Evolutionary conservation across 345 rosid species (phyloP).

Genomic region (Microthlaspi erraticum): DNA sequence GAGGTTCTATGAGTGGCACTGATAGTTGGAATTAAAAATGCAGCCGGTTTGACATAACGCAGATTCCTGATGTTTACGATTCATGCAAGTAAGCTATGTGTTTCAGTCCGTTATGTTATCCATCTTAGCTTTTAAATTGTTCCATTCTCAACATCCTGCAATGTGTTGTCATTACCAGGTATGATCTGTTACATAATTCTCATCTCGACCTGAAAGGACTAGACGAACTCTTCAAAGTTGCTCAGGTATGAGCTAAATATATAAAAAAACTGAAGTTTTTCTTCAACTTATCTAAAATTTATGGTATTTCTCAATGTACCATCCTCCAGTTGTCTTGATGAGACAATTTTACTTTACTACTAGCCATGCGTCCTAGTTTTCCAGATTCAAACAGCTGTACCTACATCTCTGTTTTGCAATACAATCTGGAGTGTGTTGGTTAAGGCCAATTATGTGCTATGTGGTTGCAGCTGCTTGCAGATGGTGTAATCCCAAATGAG

Average conservation of each 20-base stretch:
- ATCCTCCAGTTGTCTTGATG: not conserved
- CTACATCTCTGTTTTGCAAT: constrained; percentile 21
- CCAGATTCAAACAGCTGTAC: not conserved
- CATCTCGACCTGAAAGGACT: constrained; percentile 90
- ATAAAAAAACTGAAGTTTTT: constrained; percentile 4
- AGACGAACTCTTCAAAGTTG: constrained; percentile 88
- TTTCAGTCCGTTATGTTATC: constrained; percentile 13
- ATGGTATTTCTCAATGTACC: not conserved
- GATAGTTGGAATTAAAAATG: constrained; percentile 44
- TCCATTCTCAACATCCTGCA: constrained; percentile 20
- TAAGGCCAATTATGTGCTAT: constrained; percentile 34
- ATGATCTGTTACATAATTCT: constrained; percentile 94
- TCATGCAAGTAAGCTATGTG: constrained; percentile 92
- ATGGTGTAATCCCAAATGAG: constrained; percentile 98
- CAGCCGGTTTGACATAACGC: constrained; percentile 96
- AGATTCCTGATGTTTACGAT: constrained; percentile 99
- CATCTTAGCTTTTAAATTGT: not conserved
- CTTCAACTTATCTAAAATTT: constrained; percentile 13
- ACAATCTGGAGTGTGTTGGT: constrained; percentile 18
- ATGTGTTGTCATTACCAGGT: constrained; percentile 52
- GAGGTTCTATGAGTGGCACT: constrained; percentile 29
- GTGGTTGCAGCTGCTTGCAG: constrained; percentile 86
- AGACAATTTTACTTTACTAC: constrained; percentile 1
- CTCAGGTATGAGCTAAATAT: constrained; percentile 66
- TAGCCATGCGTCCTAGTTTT: constrained; percentile 12